These are phyloP conservation scores for Sclerotinia subarctica DNA, from an alignment of 2,329 filamentous ascomycete species.

Conservation along the genomic window DNA sequence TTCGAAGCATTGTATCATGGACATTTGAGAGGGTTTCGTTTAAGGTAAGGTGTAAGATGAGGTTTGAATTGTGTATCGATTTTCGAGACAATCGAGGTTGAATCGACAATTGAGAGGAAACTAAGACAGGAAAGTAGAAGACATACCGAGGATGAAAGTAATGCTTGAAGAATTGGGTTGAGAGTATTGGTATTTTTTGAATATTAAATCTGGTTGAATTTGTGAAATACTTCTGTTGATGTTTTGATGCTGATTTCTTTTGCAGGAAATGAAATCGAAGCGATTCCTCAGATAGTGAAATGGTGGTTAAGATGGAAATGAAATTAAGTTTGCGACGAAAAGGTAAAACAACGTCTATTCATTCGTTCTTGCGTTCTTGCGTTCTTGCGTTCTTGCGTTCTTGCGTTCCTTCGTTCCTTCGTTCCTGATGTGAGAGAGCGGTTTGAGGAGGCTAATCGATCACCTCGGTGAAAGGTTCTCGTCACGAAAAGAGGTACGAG, in stretches of 20 bases:
- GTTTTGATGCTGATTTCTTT: not conserved
- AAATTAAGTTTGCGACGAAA: constrained; percentile 7
- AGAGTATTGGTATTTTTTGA: constrained; percentile 10
- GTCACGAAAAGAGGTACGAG: not conserved
- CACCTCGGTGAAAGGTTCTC: not conserved
- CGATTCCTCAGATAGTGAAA: not conserved
- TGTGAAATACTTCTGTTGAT: not conserved
- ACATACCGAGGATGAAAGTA: constrained; percentile 24
- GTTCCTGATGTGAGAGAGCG: not conserved
- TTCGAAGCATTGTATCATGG: constrained; percentile 9
- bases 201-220: not conserved
- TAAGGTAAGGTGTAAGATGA: constrained; percentile 21
- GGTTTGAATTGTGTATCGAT: constrained; percentile 3
- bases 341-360: not conserved
- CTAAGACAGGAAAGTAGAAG: constrained; percentile 17
- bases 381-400: too few species aligned
- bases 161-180: constrained; percentile 4
- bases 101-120: constrained; percentile 5
- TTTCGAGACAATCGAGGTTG: not conserved
- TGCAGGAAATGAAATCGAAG: too few species aligned
- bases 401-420: constrained; percentile 1
- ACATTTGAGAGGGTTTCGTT: constrained; percentile 15
- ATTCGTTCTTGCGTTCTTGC: not conserved
- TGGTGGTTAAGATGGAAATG: not conserved
- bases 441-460: not conserved